Base-by-base conservation (phyloP, 495 filamentous ascomycete species). In the Aspergillus incahuasiensis region DNA sequence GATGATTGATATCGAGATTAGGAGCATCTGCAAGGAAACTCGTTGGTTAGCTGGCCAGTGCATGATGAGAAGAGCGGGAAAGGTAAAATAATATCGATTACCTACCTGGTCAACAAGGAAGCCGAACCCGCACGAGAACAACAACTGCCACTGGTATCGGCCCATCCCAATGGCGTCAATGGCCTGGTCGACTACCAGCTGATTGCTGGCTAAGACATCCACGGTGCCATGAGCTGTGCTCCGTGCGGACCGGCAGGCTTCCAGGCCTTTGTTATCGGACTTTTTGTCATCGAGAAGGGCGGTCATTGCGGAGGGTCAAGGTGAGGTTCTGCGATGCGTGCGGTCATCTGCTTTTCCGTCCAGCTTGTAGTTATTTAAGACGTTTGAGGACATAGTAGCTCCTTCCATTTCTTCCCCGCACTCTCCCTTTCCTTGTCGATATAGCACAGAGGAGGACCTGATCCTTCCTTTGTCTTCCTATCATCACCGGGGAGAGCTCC, bases 91-190 rank as follows among this genome's bases (percentile, higher is more conserved):
- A n/a, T n/a, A n/a, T n/a, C n/a, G n/a, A n/a, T n/a, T n/a, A n/a
- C n/a, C n/a, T 35, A 52, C 55, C 55, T 57, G 55, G 28, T 57
- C 55, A 42, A 39, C 55, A 11, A 57, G 6, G 24, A 51, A 57
- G 11, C 55, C 55, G 25, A 57, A 57, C 3, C 55, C 47, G 19
- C 55, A 57, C 16, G 55, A 19, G 12, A 22, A 11, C 6, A 15
- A n/a, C 4, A 57, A n/a, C 11, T 45, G 55, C 34, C 32, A 43
- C 40, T 57, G 55, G 16, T 57, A 57, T 11, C 39, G 32, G n/a
- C 55, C 55, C 18, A 57, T 30, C 2, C 55, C 55, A 11, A 57
- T 57, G 7, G 28, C 22, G 16, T 57, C 46, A 20, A 57, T 57
- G 12, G 54, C 54, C 38, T 56, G 19, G 30, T 56, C 13, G 54